These are phyloP conservation scores for Acacia crassicarpa DNA, from an alignment of 306 rosid species.

Conservation along the genomic window DNA sequence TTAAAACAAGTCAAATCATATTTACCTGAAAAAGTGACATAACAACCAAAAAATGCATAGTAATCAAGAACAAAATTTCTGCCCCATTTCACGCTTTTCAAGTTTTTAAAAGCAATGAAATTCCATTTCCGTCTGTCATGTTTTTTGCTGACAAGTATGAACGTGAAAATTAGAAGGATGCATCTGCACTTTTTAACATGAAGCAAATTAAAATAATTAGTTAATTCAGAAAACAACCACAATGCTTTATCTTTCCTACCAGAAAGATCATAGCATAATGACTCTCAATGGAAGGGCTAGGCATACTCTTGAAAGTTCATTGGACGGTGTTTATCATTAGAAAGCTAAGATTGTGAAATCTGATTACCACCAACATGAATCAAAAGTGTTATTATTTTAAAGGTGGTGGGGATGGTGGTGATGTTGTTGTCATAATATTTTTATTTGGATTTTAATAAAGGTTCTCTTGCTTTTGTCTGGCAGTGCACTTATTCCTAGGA, in stretches of 20 bases:
- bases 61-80: background rate
- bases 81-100: background rate
- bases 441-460: background rate
- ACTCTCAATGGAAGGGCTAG: background rate
- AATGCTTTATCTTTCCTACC: background rate
- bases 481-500: background rate
- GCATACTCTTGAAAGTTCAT: background rate
- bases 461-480: background rate
- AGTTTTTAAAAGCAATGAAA: background rate
- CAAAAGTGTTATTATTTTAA: background rate
- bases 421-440: no score
- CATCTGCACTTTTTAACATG: no score
- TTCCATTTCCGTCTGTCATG: background rate
- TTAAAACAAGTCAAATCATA: background rate
- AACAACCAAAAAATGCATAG: background rate
- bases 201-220: no score
- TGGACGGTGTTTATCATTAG: background rate
- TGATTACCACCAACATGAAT: background rate
- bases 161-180: no score
- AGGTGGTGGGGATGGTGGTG: background rate
- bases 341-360: background rate
- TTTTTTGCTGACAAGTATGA: background rate
- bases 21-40: background rate
- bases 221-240: no score
- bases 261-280: background rate